phyloP scores from a whole-genome alignment of 768 basidiomycete species.

The Mycena polygramma region DNA sequence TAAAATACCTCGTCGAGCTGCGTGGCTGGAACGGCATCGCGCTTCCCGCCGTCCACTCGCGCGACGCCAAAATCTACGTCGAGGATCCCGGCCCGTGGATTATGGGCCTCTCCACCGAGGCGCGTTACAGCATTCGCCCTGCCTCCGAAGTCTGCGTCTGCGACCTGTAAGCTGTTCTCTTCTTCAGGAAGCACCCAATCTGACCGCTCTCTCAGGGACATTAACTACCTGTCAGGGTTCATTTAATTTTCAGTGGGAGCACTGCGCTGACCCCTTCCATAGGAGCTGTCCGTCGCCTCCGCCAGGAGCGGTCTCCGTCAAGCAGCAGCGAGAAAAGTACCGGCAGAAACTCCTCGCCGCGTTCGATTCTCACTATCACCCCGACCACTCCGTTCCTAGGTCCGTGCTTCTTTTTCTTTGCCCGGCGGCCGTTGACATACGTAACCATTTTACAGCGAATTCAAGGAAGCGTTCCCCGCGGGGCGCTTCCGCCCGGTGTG shows the following conservation, averaged over 20 bases:
- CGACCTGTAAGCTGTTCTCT: constrained; percentile 73
- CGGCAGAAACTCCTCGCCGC: constrained; percentile 79
- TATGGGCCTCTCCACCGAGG: constrained; percentile 89
- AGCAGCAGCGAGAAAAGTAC: constrained; percentile 86
- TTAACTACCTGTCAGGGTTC: constrained; percentile 77
- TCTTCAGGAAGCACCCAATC: neutral
- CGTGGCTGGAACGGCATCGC: constrained; percentile 95
- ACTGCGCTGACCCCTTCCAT: constrained; percentile 36
- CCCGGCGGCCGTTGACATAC: constrained; percentile 9
- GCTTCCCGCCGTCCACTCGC: constrained; percentile 83
- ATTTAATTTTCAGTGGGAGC: constrained; percentile 35
- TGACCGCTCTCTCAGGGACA: constrained; percentile 65
- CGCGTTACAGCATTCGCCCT: constrained; percentile 81
- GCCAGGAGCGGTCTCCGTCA: constrained; percentile 77
- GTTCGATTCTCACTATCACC: constrained; percentile 89
- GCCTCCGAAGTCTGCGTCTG: constrained; percentile 88
- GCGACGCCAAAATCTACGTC: constrained; percentile 93
- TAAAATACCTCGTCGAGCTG: constrained; percentile 92
- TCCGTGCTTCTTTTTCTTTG: constrained; percentile 41
- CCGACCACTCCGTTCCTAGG: constrained; percentile 89
- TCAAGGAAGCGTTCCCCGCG: constrained; percentile 95
- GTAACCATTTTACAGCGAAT: constrained; percentile 69
- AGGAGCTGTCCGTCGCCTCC: constrained; percentile 87
- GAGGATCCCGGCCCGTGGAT: constrained; percentile 99
- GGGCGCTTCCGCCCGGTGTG: constrained; percentile 92